Conservation (phyloP, 345 rosid species). For the Hibiscus syriacus region DNA sequence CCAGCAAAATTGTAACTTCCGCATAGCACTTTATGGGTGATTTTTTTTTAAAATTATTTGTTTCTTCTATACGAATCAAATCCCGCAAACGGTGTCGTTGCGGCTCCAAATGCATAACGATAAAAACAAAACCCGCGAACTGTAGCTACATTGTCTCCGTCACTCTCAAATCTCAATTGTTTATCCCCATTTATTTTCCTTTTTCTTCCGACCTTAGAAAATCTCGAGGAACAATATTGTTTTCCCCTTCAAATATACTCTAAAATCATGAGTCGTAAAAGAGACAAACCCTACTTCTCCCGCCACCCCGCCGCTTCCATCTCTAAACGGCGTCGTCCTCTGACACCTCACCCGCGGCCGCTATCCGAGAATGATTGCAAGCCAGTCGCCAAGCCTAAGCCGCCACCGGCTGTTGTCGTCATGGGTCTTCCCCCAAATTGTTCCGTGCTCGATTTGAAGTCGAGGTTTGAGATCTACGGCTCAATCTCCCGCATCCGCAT, state of each 20-base stretch:
- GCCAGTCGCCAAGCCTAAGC: slow-evolving; percentile 32
- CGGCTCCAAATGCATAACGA: too few species aligned
- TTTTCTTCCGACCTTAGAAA: too few species aligned
- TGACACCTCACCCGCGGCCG: slow-evolving; percentile 25
- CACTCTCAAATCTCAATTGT: too few species aligned
- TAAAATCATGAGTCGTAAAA: slow-evolving; percentile 25
- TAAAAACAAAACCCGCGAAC: not conserved
- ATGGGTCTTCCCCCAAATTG: slow-evolving; percentile 49
- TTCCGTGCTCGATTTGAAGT: slow-evolving; percentile 88
- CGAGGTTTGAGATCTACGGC: slow-evolving; percentile 92
- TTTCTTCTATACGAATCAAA: too few species aligned
- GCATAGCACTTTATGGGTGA: too few species aligned
- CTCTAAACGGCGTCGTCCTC: slow-evolving; percentile 62
- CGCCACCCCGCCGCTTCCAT: slow-evolving; percentile 27
- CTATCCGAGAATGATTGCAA: slow-evolving; percentile 23
- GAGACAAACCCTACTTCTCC: slow-evolving; percentile 47
- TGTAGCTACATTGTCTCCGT: not conserved
- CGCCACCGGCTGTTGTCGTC: slow-evolving; percentile 60
- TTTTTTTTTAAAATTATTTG: too few species aligned
- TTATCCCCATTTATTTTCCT: too few species aligned
- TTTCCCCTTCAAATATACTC: not conserved
- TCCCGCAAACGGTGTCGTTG: too few species aligned
- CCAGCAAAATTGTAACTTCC: too few species aligned
- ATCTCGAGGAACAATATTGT: too few species aligned
- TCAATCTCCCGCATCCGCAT: slow-evolving; percentile 77